phyloP scores from a whole-genome alignment of 2,329 filamentous ascomycete genomes.

The Huntiella abstrusa region DNA sequence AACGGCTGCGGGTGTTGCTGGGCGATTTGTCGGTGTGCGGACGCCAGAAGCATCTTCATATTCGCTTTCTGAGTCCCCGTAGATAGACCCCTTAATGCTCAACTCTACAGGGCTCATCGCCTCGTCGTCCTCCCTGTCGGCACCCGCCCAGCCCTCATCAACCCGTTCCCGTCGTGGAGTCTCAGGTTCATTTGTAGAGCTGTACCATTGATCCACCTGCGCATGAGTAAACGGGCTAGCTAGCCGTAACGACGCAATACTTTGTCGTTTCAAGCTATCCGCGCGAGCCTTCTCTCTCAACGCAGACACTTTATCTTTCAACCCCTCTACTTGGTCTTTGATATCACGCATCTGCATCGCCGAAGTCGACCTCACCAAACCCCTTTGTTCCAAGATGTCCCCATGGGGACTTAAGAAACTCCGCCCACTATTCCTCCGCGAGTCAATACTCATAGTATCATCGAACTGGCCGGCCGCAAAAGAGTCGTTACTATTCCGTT shows the following conservation, averaged over 20 bases:
- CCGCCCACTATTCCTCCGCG: conserved; percentile 8
- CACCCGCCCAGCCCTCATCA: conserved; percentile 3
- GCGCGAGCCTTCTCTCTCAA: conserved; percentile 61
- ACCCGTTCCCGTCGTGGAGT: conserved; percentile 12
- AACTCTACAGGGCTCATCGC: conserved; percentile 10
- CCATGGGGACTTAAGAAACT: conserved; percentile 27
- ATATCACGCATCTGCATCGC: conserved; percentile 54
- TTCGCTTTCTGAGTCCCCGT: conserved; percentile 14
- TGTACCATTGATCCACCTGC: conserved; percentile 33
- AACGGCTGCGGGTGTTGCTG: conserved; percentile 1
- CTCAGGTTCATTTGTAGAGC: conserved; percentile 17
- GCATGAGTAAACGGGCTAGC: conserved; percentile 66
- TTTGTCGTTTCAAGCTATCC: conserved; percentile 60
- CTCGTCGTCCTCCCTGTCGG: conserved; percentile 5
- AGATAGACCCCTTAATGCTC: neutral
- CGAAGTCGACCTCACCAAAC: conserved; percentile 47
- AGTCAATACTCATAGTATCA: conserved; percentile 17
- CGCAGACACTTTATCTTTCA: conserved; percentile 69
- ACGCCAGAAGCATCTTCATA: conserved; percentile 14
- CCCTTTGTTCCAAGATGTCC: conserved; percentile 24
- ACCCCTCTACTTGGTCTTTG: conserved; percentile 67
- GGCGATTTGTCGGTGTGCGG: conserved; percentile 3
- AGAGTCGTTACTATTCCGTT: conserved; percentile 20
- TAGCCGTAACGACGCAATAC: conserved; percentile 54
- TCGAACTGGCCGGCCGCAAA: conserved; percentile 36